Conservation (phyloP, 306 rosid species). For the Ziziphus jujuba region DNA sequence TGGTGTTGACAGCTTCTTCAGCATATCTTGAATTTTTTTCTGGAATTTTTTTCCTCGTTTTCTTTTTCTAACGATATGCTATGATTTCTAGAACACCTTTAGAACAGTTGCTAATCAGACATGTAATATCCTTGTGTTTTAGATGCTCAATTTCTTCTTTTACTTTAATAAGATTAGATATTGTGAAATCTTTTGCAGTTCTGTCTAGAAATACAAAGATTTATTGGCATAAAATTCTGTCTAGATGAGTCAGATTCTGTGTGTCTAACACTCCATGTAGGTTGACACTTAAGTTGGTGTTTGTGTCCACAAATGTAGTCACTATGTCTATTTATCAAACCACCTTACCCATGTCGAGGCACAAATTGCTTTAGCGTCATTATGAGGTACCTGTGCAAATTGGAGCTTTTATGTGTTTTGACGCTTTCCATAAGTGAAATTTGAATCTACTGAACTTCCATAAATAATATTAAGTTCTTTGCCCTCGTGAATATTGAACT, state of each 20-base stretch:
- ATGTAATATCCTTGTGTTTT: background rate
- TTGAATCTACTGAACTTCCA: slow-evolving; percentile 4
- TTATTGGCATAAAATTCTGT: too few species aligned
- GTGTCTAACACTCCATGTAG: too few species aligned
- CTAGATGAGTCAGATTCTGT: too few species aligned
- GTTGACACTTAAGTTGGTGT: too few species aligned
- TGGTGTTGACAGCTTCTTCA: background rate
- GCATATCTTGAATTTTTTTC: background rate
- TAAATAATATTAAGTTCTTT: background rate
- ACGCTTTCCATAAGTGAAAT: background rate
- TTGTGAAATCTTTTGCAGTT: too few species aligned
- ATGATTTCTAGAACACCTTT: background rate
- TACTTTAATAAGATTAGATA: too few species aligned
- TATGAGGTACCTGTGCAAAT: background rate
- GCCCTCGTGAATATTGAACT: slow-evolving; percentile 2
- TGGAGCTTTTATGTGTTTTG: background rate
- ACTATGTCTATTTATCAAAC: too few species aligned
- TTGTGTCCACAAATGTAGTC: too few species aligned
- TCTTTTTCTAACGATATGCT: background rate
- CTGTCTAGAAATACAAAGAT: too few species aligned
- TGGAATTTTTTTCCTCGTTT: background rate
- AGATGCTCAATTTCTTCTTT: too few species aligned
- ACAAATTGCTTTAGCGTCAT: too few species aligned
- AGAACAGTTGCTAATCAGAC: background rate
- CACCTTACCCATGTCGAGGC: too few species aligned